Evolutionary conservation across 257 asterid genomes (phyloP).

Genomic region (Rubia yunnanensis): DNA sequence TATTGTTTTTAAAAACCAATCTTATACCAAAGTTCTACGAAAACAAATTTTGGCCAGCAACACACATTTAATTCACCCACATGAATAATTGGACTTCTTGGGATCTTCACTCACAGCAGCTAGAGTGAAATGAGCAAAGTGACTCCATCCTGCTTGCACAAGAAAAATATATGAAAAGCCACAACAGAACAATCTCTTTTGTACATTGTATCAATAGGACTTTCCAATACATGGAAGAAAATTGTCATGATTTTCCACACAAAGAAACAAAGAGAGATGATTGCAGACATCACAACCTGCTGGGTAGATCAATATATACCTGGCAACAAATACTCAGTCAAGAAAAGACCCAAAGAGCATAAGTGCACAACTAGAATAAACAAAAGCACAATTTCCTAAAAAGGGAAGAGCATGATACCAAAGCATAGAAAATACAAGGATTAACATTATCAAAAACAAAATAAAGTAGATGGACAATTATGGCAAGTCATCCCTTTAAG

Average conservation of each 20-base stretch:
- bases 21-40: conserved; percentile 14
- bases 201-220: not conserved
- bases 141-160: conserved; percentile 76
- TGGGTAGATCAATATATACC: conserved; percentile 92
- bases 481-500: too few species aligned
- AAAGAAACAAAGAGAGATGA: conserved; percentile 89
- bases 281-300: conserved; percentile 95
- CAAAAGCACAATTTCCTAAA: not conserved
- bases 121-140: conserved; percentile 89
- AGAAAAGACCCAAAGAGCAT: conserved; percentile 1
- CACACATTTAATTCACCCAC: conserved; percentile 24
- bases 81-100: conserved; percentile 87
- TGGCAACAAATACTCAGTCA: conserved; percentile 29
- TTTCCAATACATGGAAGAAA: conserved; percentile 69
- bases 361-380: not conserved
- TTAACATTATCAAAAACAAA: not conserved
- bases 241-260: conserved; percentile 95
- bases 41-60: not conserved
- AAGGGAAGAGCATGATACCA: not conserved
- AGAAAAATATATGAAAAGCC: conserved; percentile 14
- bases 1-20: conserved; percentile 15
- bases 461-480: not conserved
- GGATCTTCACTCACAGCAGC: conserved; percentile 94
- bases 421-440: not conserved
- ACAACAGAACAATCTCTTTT: not conserved